A percentile compares a stretch with the other conserved stretches of the same genome.
These are phyloP conservation scores for Cyberlindnera suaveolens DNA, from an alignment of 805 yeast species.

Conservation along the genomic window DNA sequence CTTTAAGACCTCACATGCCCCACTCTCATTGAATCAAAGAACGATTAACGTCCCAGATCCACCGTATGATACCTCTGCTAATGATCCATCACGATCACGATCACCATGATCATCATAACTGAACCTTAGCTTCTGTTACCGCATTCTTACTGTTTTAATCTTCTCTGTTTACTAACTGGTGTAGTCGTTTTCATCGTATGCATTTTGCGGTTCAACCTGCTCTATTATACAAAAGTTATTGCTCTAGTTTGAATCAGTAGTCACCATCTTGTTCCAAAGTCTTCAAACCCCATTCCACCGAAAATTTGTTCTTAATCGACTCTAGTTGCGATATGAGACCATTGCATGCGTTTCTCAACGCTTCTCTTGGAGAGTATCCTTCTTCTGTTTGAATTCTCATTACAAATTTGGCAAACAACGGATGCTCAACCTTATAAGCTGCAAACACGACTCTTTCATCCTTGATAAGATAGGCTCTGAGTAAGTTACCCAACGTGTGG, in stretches of 20 bases:
- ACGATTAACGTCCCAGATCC: too few relatives aligned
- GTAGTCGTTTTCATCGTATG: background rate
- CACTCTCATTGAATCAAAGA: too few relatives aligned
- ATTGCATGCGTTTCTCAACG: constrained; percentile 85
- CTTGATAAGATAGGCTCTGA: constrained; percentile 78
- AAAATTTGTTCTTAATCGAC: constrained; percentile 68
- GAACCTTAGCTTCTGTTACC: too few relatives aligned
- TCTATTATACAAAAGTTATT: background rate
- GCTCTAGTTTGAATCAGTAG: background rate
- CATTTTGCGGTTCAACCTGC: background rate
- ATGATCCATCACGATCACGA: too few relatives aligned
- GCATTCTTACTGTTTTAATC: too few relatives aligned
- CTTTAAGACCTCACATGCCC: too few relatives aligned
- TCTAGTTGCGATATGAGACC: constrained; percentile 75
- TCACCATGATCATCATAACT: too few relatives aligned
- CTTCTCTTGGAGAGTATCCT: constrained; percentile 86
- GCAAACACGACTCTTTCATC: constrained; percentile 92
- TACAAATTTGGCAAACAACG: constrained; percentile 89
- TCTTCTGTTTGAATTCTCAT: constrained; percentile 95
- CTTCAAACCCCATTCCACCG: constrained; percentile 81
- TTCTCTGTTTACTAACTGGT: too few relatives aligned
- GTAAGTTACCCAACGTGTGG: constrained; percentile 89
- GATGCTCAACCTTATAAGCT: constrained; percentile 97
- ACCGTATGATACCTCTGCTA: too few relatives aligned
- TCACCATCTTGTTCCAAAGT: constrained; percentile 4